phyloP scores from a whole-genome alignment of 2,329 filamentous ascomycete species.

The Rosellinia necatrix region DNA sequence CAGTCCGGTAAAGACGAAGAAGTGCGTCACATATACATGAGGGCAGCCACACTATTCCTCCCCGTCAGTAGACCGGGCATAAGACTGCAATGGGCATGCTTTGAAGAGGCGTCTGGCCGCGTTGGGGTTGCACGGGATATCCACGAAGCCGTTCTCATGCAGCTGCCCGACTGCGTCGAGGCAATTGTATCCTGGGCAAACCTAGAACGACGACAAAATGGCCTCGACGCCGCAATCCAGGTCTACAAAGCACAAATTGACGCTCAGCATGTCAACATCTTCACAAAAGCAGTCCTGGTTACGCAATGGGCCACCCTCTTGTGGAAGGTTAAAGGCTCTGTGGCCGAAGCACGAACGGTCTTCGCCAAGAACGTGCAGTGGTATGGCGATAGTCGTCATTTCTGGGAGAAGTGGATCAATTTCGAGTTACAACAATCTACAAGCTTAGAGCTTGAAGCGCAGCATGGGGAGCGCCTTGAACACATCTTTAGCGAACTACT shows the following conservation, averaged over 20 bases:
- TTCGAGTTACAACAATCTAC: constrained; percentile 88
- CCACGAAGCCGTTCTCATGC: constrained; percentile 76
- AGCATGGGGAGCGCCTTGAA: constrained; percentile 76
- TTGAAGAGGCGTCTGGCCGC: constrained; percentile 84
- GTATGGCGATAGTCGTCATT: constrained; percentile 82
- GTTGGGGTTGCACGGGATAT: constrained; percentile 82
- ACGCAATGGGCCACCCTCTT: constrained; percentile 85
- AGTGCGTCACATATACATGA: constrained; percentile 87
- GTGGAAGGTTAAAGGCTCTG: constrained; percentile 84
- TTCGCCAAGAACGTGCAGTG: constrained; percentile 82
- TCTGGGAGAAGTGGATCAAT: constrained; percentile 87
- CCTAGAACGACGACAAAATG: constrained; percentile 79
- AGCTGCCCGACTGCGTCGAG: constrained; percentile 81
- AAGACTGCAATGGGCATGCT: constrained; percentile 89
- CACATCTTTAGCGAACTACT: constrained; percentile 78
- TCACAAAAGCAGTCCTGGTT: constrained; percentile 83
- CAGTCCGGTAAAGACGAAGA: constrained; percentile 85
- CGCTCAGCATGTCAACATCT: constrained; percentile 70
- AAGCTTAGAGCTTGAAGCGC: constrained; percentile 63
- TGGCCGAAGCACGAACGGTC: constrained; percentile 79
- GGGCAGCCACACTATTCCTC: constrained; percentile 82
- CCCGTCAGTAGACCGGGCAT: constrained; percentile 84
- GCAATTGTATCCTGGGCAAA: constrained; percentile 89
- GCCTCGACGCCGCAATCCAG: constrained; percentile 81
- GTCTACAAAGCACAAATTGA: constrained; percentile 83